Conservation (phyloP, 1,284 basidiomycete species). For the Ceratobasidium sp. region DNA sequence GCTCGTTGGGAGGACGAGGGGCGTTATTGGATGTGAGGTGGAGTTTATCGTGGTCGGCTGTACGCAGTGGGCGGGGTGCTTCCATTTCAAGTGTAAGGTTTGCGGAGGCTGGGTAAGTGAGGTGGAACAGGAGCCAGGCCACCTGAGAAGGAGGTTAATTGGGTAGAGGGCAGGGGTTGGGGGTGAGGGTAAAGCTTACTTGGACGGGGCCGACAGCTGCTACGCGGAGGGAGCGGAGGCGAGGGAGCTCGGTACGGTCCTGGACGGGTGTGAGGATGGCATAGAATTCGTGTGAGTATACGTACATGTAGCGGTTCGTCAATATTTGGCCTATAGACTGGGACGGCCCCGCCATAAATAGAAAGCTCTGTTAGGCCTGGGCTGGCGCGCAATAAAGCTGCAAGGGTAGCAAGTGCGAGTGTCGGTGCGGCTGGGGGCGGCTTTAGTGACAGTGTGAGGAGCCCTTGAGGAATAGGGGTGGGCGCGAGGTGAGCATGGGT, state of each 20-base stretch:
- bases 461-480: neutral
- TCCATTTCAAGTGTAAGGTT: constrained; percentile 30
- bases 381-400: neutral
- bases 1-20: constrained; percentile 15
- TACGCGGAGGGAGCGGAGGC: constrained; percentile 7
- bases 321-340: neutral
- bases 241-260: constrained; percentile 9
- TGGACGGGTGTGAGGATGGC: too few species aligned
- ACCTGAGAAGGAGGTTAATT: too few species aligned
- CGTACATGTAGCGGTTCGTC: constrained; percentile 21
- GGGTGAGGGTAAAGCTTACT: neutral
- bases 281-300: too few species aligned
- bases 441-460: constrained; percentile 27
- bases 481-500: constrained; percentile 24
- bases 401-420: neutral
- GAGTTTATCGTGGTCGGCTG: neutral
- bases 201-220: constrained; percentile 26
- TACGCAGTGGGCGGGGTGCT: constrained; percentile 7
- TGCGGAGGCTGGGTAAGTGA: constrained; percentile 16
- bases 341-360: constrained; percentile 8
- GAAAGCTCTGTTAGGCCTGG: constrained; percentile 9
- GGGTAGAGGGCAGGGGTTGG: neutral
- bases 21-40: too few species aligned
- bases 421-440: constrained; percentile 22
- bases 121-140: constrained; percentile 33